phyloP scores from a whole-genome alignment of 2,329 filamentous ascomycete genomes.

The Tolypocladium ophioglossoides region DNA sequence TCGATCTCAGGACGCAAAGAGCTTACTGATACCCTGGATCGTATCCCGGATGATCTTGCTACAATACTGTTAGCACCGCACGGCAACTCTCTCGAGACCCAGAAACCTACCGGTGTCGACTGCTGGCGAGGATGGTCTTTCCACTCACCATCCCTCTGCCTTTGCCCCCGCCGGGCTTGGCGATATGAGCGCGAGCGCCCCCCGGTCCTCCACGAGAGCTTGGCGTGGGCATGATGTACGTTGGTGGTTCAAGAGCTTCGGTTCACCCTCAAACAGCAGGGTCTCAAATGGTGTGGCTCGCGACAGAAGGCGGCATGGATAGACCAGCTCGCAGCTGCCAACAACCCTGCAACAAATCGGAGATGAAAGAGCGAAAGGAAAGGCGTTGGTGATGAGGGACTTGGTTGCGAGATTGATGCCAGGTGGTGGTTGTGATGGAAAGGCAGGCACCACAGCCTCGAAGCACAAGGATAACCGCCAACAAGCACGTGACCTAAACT shows the following conservation, averaged over 20 bases:
- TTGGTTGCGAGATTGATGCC: too few species aligned
- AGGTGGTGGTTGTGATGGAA: too few species aligned
- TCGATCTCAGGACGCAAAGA: not conserved
- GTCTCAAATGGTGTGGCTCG: not conserved
- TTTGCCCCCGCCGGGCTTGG: not conserved
- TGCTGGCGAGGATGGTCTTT: slow-evolving; percentile 1
- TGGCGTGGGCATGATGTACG: not conserved
- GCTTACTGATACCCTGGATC: slow-evolving; percentile 8
- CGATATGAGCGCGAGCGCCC: not conserved
- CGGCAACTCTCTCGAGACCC: not conserved
- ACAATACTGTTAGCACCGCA: not conserved
- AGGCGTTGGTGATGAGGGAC: not conserved
- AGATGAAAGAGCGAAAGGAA: not conserved
- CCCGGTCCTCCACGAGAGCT: not conserved
- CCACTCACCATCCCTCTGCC: not conserved
- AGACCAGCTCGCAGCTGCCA: not conserved
- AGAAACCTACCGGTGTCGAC: not conserved
- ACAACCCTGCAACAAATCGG: not conserved
- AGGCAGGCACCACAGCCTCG: not conserved
- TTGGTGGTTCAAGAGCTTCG: not conserved
- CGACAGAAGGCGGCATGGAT: not conserved
- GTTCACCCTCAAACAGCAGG: not conserved
- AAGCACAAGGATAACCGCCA: not conserved
- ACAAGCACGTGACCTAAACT: not conserved
- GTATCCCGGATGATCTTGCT: slow-evolving; percentile 10